Percentiles rank a stretch among this genome's conserved stretches.
phyloP scores from a whole-genome alignment of 495 filamentous ascomycete species.

The Annulohypoxylon nitens region DNA sequence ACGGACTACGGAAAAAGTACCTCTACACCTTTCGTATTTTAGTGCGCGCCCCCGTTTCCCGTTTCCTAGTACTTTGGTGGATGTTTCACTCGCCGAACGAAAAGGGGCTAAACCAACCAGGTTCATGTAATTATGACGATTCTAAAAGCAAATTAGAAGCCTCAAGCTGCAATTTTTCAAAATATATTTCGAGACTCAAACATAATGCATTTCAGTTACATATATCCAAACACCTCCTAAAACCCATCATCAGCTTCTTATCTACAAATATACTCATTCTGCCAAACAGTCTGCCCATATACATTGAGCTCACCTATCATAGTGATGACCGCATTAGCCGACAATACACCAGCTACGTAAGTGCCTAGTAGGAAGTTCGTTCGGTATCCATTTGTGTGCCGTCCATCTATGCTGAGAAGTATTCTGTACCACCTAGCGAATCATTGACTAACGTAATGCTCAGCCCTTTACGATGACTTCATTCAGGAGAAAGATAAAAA shows the following conservation, averaged over 20 bases:
- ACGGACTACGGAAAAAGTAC: constrained; percentile 19
- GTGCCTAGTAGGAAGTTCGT: background rate
- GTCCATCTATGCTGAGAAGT: constrained; percentile 9
- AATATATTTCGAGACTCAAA: background rate
- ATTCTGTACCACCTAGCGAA: constrained; percentile 15
- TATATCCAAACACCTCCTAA: too few relatives aligned
- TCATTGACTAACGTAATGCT: constrained; percentile 22
- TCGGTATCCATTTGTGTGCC: constrained; percentile 8
- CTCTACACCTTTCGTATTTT: constrained; percentile 1
- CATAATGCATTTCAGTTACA: too few relatives aligned
- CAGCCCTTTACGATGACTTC: constrained; percentile 39
- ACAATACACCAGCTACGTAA: constrained; percentile 8
- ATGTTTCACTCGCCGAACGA: constrained; percentile 3
- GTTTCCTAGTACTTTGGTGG: background rate
- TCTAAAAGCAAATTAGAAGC: background rate
- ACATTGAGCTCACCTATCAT: constrained; percentile 8
- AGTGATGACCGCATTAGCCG: constrained; percentile 11
- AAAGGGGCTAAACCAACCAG: constrained; percentile 7
- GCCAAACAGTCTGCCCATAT: background rate
- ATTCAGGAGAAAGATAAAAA: constrained; percentile 10
- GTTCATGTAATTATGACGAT: background rate
- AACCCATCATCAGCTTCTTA: background rate
- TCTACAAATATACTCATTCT: background rate
- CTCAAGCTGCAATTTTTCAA: background rate
- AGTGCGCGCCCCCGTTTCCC: background rate